Conservation (phyloP, 208 protist species). For the Crithidia sp. region DNA sequence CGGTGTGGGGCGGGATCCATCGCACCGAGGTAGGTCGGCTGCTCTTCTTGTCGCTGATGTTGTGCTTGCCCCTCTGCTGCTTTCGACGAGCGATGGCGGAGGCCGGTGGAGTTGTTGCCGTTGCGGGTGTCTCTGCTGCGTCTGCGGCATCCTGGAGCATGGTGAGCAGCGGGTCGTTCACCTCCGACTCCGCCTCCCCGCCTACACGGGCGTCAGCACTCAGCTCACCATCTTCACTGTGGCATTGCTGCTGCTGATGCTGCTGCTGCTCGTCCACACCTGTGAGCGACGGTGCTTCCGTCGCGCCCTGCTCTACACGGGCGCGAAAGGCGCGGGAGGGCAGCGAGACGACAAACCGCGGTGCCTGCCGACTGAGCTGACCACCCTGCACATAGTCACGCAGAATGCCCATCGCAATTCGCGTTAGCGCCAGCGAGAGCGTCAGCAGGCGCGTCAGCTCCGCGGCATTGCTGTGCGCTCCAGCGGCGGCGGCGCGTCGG, state of each 20-base stretch:
- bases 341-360: conserved; percentile 86
- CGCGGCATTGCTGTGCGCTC: background rate
- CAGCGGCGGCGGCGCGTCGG: conserved; percentile 7
- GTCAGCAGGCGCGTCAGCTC: conserved; percentile 26
- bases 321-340: conserved; percentile 48
- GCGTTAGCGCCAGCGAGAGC: conserved; percentile 47
- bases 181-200: background rate
- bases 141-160: conserved; percentile 32
- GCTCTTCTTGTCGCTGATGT: background rate
- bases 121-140: background rate
- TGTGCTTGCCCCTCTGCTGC: background rate
- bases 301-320: background rate
- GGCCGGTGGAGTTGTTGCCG: background rate
- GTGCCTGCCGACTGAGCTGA: conserved; percentile 48
- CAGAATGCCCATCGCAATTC: conserved; percentile 60
- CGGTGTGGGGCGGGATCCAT: conserved; percentile 72
- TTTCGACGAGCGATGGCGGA: background rate
- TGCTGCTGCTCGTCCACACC: too few relatives aligned
- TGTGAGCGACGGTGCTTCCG: background rate
- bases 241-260: background rate
- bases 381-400: conserved; percentile 65
- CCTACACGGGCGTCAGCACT: too few relatives aligned
- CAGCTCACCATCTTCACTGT: too few relatives aligned
- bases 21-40: conserved; percentile 22
- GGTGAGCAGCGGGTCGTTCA: conserved; percentile 36